Conservation (phyloP, 331 rosid species). For the Rosa hybrid region DNA sequence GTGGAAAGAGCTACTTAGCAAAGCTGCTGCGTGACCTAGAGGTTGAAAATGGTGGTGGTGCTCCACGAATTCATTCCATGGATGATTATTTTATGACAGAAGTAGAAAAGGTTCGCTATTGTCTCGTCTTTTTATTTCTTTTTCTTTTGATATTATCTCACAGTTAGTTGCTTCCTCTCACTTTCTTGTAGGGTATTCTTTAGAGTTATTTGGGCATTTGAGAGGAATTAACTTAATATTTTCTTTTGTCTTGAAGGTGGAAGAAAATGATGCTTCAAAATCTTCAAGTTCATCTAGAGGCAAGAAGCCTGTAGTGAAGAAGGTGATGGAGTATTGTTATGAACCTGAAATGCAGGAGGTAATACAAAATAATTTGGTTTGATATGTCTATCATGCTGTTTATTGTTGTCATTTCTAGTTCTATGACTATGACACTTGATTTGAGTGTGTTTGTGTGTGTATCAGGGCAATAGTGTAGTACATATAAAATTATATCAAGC, state of each 20-base stretch:
- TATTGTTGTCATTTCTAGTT: neutral
- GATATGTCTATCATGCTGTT: neutral
- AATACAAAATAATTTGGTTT: conserved; percentile 16
- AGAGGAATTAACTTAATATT: conserved; percentile 19
- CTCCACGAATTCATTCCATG: conserved; percentile 96
- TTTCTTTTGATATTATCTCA: neutral
- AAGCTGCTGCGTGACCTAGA: conserved; percentile 94
- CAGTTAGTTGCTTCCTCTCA: conserved; percentile 4
- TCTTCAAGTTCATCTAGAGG: conserved; percentile 71
- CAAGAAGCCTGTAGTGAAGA: conserved; percentile 74
- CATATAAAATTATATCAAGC: neutral
- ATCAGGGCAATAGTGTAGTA: neutral
- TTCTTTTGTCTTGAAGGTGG: conserved; percentile 51
- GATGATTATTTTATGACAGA: conserved; percentile 97
- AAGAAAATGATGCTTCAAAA: conserved; percentile 62
- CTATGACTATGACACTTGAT: neutral
- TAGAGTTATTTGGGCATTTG: neutral
- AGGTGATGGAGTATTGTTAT: conserved; percentile 94
- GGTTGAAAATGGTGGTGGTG: conserved; percentile 84
- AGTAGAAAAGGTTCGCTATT: conserved; percentile 78
- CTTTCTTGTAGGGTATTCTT: neutral
- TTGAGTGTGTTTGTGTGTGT: neutral
- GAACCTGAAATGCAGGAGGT: conserved; percentile 99
- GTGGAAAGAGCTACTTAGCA: conserved; percentile 97
- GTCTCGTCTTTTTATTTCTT: neutral